These are phyloP conservation scores for Xylaria telfairii DNA, from an alignment of 495 filamentous ascomycete genomes.

Conservation along the genomic window DNA sequence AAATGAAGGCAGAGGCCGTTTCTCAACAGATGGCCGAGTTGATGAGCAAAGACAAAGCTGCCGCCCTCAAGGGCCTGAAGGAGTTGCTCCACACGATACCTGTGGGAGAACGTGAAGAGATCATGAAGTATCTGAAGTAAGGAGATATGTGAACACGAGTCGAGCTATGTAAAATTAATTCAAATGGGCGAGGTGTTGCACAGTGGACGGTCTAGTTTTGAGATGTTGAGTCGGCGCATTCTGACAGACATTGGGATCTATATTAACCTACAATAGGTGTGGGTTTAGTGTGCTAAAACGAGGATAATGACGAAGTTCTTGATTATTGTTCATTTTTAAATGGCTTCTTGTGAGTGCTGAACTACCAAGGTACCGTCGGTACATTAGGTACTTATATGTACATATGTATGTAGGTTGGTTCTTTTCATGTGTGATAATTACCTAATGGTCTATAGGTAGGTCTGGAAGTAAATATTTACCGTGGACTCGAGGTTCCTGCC, in stretches of 20 bases:
- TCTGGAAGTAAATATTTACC: no score
- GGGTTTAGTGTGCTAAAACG: slow-evolving; percentile 4
- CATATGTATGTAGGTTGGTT: no score
- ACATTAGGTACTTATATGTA: no score
- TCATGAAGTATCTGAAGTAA: slow-evolving; percentile 71
- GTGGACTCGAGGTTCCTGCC: no score
- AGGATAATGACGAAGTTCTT: slow-evolving; percentile 5
- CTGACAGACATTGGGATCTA: not conserved
- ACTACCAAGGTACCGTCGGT: not conserved
- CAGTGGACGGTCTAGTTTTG: not conserved
- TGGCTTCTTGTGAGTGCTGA: not conserved
- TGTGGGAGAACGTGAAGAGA: slow-evolving; percentile 83
- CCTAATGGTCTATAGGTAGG: no score
- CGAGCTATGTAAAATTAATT: slow-evolving; percentile 12
- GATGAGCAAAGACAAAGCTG: slow-evolving; percentile 64
- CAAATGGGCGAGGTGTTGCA: not conserved
- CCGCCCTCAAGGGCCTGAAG: slow-evolving; percentile 83
- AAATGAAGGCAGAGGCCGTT: slow-evolving; percentile 76
- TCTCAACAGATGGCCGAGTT: slow-evolving; percentile 79
- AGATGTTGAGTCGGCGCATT: not conserved
- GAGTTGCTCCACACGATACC: slow-evolving; percentile 85
- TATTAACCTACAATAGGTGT: not conserved
- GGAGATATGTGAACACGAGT: slow-evolving; percentile 2
- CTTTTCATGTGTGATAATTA: no score
- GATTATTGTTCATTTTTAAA: not conserved